Base-by-base conservation (phyloP, 352 stramenopile genomes). In the Phytophthora fragariaefolia region DNA sequence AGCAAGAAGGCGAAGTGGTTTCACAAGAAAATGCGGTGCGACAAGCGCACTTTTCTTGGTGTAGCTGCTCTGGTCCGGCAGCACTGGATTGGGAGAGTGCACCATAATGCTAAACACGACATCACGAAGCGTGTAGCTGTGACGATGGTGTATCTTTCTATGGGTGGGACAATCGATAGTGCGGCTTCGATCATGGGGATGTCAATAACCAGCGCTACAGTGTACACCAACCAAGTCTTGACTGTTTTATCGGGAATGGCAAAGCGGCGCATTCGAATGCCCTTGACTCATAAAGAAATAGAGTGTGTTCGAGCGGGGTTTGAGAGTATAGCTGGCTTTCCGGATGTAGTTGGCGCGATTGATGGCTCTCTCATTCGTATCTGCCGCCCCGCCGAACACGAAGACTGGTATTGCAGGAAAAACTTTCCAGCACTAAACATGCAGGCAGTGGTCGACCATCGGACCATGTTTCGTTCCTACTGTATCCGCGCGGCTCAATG, bases 401-500 rank as follows among this genome's bases (percentile, higher is more conserved):
- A 36, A 36, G 30, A 12, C 30, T 36, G 30, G 30, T 36, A 36
- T 12, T 36, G 30, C 30, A 8, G 30, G 8, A 15, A 36, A 12
- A 36, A 17, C 15, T 36, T 36, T 12, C 30, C 30, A 15, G 30
- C 30, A 36, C 9, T 36, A 36, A 36, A 36, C 30, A 36, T 36
- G 8, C 30, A 36, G 30, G 30, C 8, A 15, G 6, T 36, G 30
- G 30, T 36, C 3, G 30, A 36, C 5, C 30, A 36, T 36, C 30
- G 30, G 30, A 36, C 30, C 4, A 2, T 17, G 10, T 36, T 36
- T 9, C 30, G 30, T 36, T 17, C 30, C 6, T 47, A 55, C 18
- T 55, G 45, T 6, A 55, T 58, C 27, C 32, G 24, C 5, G 47
- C 27, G 61, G 53, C 32, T 70, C 63, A 22, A 70, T 51, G 34